Base-by-base conservation (phyloP, 257 asterid species). In the Solanum peruvianum region DNA sequence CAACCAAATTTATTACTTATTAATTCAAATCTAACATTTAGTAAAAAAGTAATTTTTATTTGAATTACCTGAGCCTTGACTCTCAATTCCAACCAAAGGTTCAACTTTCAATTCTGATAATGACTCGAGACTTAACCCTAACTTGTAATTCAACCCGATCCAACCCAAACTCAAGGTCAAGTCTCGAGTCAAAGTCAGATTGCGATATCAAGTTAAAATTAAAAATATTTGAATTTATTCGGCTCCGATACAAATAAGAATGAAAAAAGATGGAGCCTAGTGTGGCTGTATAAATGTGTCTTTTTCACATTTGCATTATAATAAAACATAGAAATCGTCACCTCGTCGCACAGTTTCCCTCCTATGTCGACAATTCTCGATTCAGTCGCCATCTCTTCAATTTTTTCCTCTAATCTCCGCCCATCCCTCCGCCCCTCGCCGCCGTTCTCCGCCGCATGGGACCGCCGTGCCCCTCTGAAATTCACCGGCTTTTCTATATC, bases 361-460 rank as follows among this genome's bases (percentile, higher is more conserved):
- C 64, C 84, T 29, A 80, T 80, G 67, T 80, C 85, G 85, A 47
- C 85, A 13, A 29, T 49, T 80, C 67, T 47, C 20, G 67, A 80
- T 80, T 80, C 85, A 47, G 18, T 80, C 67, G 67, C 85, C 44
- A 29, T 47, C 44, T 27, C 67, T 47, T 29, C 85, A 39, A 35
- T 47, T 45, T 29, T 47, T 16, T 47, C 67, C 67, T 47, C 85
- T 47, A 80, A 80, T 80, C 64, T 29, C 44, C 84, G 83, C 21
- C 83, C n/a, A 42, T 23, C 82, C 20, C 52, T 41, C 58, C 62
- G 39, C 83, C 83, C 62, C n/a, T 47, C 67, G 29, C 85, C 85
- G 27, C 85, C 67, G 85, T 16, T 1, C 3, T 47, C 85, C 18
- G 67, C 85, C 85, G 7, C 67, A 47, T 80, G 67, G 85, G 16